Base-by-base conservation (phyloP, 108 stramenopile species). In the Cyclotella atomus region DNA sequence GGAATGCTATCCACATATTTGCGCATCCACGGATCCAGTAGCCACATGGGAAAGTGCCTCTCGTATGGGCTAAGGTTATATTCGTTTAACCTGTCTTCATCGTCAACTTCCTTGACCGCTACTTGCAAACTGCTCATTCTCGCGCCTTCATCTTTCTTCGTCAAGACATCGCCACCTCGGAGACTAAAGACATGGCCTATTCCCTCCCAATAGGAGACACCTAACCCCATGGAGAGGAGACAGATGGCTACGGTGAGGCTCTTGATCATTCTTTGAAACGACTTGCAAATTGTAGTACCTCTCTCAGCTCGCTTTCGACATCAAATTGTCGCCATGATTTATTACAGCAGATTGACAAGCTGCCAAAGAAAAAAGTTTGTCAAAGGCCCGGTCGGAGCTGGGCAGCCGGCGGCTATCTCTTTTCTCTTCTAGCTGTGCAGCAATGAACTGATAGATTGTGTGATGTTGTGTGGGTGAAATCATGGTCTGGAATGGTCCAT, bases 1-100 rank as follows among this genome's bases (percentile, higher is more conserved):
- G 61, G 61, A 43, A 24, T 47, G 3, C 16, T 16, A 21, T 32
- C 25, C 3, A 69, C 68, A 27, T 23, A 16, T 44, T 59, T 59
- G 6, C 29, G 29, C 35, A 29, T 38, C 53, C 28, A 34, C 19
- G 46, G 46, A 69, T 55, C 68, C n/a, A 69, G 24, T 24, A 25
- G 14, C n/a, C 20, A 33, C 27, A n/a, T 36, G 19, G 56, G 56
- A 28, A 28, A 32, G 30, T 59, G 56, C 33, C 12, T 33, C 32
- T 59, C 56, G 8, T 30, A 59, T 12, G 56, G 56, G 24, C 56
- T 59, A 32, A 34, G 56, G 24, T 59, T 59, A 23, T 59, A 59
- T 7, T 27, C 30, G 30, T 19, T 1, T 12, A 59, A 30, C 15
- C 16, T 3, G 12, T 59, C 56, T 34, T 33, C 56, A 2, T 32